Conservation (phyloP, 345 rosid species). For the Xanthoceras sorbifolium region DNA sequence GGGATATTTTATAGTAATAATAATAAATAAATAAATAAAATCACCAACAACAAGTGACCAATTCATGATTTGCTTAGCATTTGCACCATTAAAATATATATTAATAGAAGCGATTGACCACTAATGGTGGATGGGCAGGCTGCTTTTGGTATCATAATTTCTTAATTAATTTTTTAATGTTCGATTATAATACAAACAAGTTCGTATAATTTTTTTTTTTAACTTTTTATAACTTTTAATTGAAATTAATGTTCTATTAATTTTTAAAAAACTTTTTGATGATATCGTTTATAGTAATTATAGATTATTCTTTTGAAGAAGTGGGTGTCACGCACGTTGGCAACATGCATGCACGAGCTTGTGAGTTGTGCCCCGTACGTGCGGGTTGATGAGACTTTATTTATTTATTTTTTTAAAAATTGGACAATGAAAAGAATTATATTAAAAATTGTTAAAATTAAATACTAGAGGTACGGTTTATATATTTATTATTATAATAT, state of each 20-base stretch:
- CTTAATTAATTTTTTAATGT: background rate
- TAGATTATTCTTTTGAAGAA: background rate
- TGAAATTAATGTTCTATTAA: background rate
- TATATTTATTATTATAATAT: too few relatives aligned
- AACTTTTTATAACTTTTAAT: too few relatives aligned
- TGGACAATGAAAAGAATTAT: too few relatives aligned
- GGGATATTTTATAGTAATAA: too few relatives aligned
- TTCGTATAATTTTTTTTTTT: too few relatives aligned
- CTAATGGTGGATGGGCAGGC: background rate
- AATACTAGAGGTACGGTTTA: too few relatives aligned
- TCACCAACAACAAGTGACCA: background rate
- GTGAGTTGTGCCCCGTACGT: background rate
- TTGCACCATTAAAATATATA: background rate
- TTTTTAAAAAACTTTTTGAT: background rate
- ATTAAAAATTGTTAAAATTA: too few relatives aligned
- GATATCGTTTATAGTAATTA: background rate
- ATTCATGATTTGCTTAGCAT: background rate
- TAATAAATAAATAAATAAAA: too few relatives aligned
- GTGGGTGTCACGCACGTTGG: background rate
- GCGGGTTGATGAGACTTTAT: background rate
- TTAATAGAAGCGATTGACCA: background rate
- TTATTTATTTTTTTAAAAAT: background rate
- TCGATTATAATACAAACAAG: background rate
- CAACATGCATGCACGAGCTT: conserved; percentile 12
- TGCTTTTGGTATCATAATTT: background rate